Conservation (phyloP, 2,329 filamentous ascomycete species). For the Trichoderma pleuroti region DNA sequence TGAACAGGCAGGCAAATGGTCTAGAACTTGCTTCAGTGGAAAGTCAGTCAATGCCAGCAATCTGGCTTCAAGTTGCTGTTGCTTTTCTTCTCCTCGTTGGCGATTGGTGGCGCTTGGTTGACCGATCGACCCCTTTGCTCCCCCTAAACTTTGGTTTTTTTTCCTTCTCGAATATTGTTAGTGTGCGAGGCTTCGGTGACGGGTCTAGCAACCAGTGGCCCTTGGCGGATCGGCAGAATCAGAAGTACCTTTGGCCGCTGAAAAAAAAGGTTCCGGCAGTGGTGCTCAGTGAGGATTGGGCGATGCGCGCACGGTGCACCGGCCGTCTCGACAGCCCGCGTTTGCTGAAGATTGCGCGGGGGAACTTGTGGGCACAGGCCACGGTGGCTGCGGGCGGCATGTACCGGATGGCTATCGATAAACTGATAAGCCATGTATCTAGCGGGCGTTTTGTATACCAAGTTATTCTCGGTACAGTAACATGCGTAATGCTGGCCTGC, state of each 20-base stretch:
- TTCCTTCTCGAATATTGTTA: slow-evolving; percentile 8
- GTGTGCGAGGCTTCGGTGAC: slow-evolving; percentile 16
- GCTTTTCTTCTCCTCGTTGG: not conserved
- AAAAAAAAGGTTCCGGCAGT: slow-evolving; percentile 1
- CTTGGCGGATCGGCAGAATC: not conserved
- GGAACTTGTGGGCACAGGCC: not conserved
- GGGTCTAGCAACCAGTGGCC: slow-evolving; percentile 1
- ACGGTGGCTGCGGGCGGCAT: not conserved
- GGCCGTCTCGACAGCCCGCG: not conserved
- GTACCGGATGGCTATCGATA: not conserved
- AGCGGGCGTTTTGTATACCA: too few species aligned
- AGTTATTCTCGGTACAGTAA: too few species aligned
- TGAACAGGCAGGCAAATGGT: not conserved
- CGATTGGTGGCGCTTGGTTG: not conserved
- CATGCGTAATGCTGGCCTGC: too few species aligned
- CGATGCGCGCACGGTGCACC: not conserved
- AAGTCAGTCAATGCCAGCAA: not conserved
- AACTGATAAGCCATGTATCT: not conserved
- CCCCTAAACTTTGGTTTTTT: not conserved
- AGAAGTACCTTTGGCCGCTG: slow-evolving; percentile 6
- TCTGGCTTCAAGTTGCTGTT: not conserved
- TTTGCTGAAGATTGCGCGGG: not conserved
- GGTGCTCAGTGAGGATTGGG: not conserved
- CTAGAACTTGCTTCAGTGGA: not conserved
- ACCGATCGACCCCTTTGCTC: not conserved